These are phyloP conservation scores for Fusarium brachygibbosum DNA, from an alignment of 2,329 filamentous ascomycete species.

Conservation along the genomic window DNA sequence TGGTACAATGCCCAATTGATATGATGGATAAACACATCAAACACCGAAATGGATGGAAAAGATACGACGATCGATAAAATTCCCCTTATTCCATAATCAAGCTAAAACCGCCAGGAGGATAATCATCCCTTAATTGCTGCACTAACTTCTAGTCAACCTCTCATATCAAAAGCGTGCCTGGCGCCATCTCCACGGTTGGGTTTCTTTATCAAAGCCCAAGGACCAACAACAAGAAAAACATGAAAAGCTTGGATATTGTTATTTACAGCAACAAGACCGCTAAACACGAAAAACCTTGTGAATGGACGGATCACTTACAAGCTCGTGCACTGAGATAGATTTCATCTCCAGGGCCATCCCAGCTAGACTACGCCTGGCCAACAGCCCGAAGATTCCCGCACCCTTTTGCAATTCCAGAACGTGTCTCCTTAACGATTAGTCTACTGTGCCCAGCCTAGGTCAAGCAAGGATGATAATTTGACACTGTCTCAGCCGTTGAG, in stretches of 20 bases:
- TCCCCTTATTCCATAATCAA: background rate
- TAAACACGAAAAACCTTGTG: background rate
- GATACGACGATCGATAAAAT: background rate
- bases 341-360: conserved; percentile 34
- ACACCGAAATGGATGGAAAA: background rate
- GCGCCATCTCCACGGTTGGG: conserved; percentile 37
- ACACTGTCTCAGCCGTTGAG: conserved; percentile 25
- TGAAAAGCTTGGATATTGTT: conserved; percentile 24
- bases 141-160: conserved; percentile 1
- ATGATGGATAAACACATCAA: background rate
- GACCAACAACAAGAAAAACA: background rate
- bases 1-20: conserved; percentile 9
- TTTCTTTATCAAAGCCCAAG: conserved; percentile 24
- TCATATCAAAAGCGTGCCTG: conserved; percentile 22
- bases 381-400: conserved; percentile 35
- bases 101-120: background rate
- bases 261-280: conserved; percentile 13
- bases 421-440: background rate
- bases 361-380: conserved; percentile 34
- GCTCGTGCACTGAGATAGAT: conserved; percentile 35
- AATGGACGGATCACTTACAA: conserved; percentile 10
- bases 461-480: conserved; percentile 13
- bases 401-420: conserved; percentile 37
- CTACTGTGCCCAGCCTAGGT: background rate
- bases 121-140: background rate